Base-by-base conservation (phyloP, 306 rosid species). In the Quercus berberidifolia region DNA sequence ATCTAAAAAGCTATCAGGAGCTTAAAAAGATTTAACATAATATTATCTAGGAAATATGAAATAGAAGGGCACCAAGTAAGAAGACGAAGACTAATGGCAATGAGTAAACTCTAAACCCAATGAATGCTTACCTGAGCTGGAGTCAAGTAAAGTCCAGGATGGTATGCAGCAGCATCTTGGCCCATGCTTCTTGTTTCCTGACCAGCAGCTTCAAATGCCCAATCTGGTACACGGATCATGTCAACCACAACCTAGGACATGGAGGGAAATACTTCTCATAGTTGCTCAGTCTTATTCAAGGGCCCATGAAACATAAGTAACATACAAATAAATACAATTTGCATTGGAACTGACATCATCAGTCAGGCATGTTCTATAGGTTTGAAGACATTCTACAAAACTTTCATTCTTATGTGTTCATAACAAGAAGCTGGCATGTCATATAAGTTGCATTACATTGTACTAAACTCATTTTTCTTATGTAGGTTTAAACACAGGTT, bases 181-280 rank as follows among this genome's bases (percentile, higher is more conserved):
- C 90, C 96, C 98, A 93, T 90, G 72, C 91, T 90, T 77, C 99
- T 90, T 54, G 94, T 82, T 90, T 95, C 99, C 89, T 88, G 97
- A 80, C 99, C 98, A 3, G 99, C 99, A 72, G 96, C 97, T 87
- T 95, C 99, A 88, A 93, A 93, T 77, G 99, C 97, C 98, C 98
- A 95, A 79, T 93, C 99, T 62, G 99, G 99, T 76, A 95, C 99
- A 52, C 98, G 96, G 77, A 95, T 81, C 99, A 95, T 90, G 89
- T 95, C 99, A 83, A 95, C 92, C 76, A 95, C 70, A 80, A 95
- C 87, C 99, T 95, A 78, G 72, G 65, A 88, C 73, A 86, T 67
- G 10, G 52, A 74, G 74, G 65, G 74, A 77, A 20, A 80, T 20
- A 67, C 82, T 64, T 74, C 30, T 76, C 62, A 84, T 73, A 58